Conservation (phyloP, 176 grass and related monocot species). For the Zea luxurians region DNA sequence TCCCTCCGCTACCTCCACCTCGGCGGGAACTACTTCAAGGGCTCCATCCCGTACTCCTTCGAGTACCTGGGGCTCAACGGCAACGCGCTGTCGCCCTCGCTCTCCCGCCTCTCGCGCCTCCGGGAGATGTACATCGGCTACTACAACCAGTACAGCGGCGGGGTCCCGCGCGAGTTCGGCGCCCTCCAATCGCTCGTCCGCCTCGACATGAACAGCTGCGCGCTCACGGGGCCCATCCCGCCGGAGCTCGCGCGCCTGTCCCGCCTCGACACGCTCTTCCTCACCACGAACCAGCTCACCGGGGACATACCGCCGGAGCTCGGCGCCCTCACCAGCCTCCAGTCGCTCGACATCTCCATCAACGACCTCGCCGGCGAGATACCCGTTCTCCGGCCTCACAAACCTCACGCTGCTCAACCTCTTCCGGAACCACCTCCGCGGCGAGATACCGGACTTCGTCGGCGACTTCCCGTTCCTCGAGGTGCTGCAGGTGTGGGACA, state of each 20-base stretch:
- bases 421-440: conserved; percentile 69
- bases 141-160: conserved; percentile 70
- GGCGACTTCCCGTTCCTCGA: conserved; percentile 55
- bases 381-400: conserved; percentile 43
- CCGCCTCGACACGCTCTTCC: conserved; percentile 65
- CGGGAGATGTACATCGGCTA: conserved; percentile 65
- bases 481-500: conserved; percentile 71
- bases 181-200: conserved; percentile 38
- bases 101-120: conserved; percentile 27
- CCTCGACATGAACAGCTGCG: conserved; percentile 73
- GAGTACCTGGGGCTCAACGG: conserved; percentile 80
- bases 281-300: conserved; percentile 58
- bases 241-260: conserved; percentile 48
- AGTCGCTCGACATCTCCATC: conserved; percentile 71
- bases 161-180: conserved; percentile 57
- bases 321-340: conserved; percentile 34
- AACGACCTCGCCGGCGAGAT: conserved; percentile 84
- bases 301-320: conserved; percentile 56
- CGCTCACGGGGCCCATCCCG: conserved; percentile 60
- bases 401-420: conserved; percentile 61
- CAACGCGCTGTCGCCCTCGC: conserved; percentile 45
- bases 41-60: conserved; percentile 54
- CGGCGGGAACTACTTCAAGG: conserved; percentile 81
- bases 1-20: conserved; percentile 65
- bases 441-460: conserved; percentile 58